Evolutionary conservation across 495 filamentous ascomycete species (phyloP).

Genomic region (Penicillium fimorum): DNA sequence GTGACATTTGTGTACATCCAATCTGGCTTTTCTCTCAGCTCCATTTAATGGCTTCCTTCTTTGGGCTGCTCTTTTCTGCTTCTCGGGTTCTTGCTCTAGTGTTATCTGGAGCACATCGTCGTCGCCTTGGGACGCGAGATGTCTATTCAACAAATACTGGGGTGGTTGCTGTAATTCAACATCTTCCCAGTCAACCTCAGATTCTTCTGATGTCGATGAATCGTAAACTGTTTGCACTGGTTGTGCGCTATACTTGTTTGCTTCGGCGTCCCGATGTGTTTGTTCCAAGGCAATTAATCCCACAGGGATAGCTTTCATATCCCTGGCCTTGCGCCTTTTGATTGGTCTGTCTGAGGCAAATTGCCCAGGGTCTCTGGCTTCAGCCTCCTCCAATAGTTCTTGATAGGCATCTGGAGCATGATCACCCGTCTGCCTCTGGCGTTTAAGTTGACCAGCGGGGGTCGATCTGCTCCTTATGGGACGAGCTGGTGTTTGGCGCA

Average conservation of each 20-base stretch:
- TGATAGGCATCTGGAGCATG: constrained; percentile 57
- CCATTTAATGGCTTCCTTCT: constrained; percentile 63
- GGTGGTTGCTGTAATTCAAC: constrained; percentile 52
- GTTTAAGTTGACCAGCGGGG: constrained; percentile 16
- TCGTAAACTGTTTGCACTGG: constrained; percentile 46
- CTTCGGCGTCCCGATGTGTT: constrained; percentile 5
- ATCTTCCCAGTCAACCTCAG: constrained; percentile 72
- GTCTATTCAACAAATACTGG: constrained; percentile 28
- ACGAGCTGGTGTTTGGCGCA: constrained; percentile 21
- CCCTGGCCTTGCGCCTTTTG: constrained; percentile 47
- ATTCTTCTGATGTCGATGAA: constrained; percentile 51
- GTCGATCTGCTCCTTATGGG: constrained; percentile 17
- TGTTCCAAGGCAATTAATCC: constrained; percentile 9
- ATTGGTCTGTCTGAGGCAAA: constrained; percentile 34
- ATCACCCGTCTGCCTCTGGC: constrained; percentile 15
- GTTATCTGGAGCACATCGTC: constrained; percentile 55
- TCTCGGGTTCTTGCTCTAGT: constrained; percentile 47
- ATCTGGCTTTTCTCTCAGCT: constrained; percentile 66
- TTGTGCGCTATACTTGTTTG: constrained; percentile 17
- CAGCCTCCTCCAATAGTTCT: constrained; percentile 67
- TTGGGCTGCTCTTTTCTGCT: constrained; percentile 30
- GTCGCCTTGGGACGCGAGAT: constrained; percentile 16
- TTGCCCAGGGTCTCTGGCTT: constrained; percentile 39
- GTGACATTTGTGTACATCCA: constrained; percentile 84
- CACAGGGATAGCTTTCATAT: constrained; percentile 25